Evolutionary conservation across 192 early-diverging fungal species (phyloP).

Genomic region (Globomyces pollinis-pini): DNA sequence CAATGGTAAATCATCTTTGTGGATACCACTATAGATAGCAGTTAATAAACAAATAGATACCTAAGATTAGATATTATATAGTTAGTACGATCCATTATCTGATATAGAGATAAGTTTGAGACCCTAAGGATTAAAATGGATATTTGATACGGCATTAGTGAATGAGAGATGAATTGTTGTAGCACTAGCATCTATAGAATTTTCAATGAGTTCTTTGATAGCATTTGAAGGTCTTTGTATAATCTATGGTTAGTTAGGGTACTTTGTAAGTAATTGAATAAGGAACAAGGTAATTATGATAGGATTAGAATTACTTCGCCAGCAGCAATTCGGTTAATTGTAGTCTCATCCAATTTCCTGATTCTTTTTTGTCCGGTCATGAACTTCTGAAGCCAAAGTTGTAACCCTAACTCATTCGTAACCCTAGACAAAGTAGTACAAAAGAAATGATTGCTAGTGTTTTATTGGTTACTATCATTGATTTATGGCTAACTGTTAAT

Average conservation of each 20-base stretch:
- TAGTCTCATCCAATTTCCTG: constrained; percentile 70
- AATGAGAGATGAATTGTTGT: constrained; percentile 72
- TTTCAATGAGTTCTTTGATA: constrained; percentile 94
- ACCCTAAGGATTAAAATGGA: too few relatives aligned
- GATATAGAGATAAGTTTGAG: constrained; percentile 88
- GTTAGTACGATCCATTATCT: constrained; percentile 61
- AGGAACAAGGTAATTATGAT: not conserved
- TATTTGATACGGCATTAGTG: constrained; percentile 89
- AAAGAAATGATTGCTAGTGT: too few relatives aligned
- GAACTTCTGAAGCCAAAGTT: too few relatives aligned
- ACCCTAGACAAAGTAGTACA: too few relatives aligned
- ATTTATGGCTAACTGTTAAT: too few relatives aligned
- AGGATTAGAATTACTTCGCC: constrained; percentile 63
- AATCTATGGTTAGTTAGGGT: constrained; percentile 68
- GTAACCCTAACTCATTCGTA: too few relatives aligned
- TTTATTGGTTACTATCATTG: too few relatives aligned
- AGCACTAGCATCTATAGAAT: constrained; percentile 88
- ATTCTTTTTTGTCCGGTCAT: too few relatives aligned
- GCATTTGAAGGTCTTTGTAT: constrained; percentile 95
- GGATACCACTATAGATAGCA: constrained; percentile 88
- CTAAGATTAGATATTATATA: too few relatives aligned
- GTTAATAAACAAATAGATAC: not conserved
- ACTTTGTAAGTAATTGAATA: not conserved
- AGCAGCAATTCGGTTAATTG: constrained; percentile 94
- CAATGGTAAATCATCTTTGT: constrained; percentile 74